Percentiles rank a stretch among this genome's conserved stretches.
phyloP scores from a whole-genome alignment of 2,329 filamentous ascomycete genomes.

The Hypoxylon sp. region DNA sequence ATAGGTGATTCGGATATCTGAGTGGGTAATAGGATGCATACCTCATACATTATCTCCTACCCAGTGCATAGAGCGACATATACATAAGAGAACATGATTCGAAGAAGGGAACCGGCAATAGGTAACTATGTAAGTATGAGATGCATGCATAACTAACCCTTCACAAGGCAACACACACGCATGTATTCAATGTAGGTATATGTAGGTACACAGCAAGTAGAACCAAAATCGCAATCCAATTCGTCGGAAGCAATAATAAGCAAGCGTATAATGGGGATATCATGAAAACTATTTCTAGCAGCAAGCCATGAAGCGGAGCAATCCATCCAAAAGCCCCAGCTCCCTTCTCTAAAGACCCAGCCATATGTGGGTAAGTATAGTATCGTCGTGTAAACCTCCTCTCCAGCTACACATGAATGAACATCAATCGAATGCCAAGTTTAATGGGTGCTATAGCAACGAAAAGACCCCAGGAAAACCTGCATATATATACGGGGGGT shows the following conservation, averaged over 20 bases:
- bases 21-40: too few relatives aligned
- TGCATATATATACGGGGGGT: conserved; percentile 22
- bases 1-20: too few relatives aligned
- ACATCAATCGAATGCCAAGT: conserved; percentile 32
- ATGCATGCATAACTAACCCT: conserved; percentile 16
- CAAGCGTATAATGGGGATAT: conserved; percentile 35
- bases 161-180: conserved; percentile 8
- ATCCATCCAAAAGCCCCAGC: conserved; percentile 31
- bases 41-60: too few relatives aligned
- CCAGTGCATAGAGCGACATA: too few relatives aligned
- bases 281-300: conserved; percentile 25
- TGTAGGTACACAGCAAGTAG: too few relatives aligned
- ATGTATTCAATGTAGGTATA: too few relatives aligned
- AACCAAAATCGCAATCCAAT: too few relatives aligned
- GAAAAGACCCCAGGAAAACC: conserved; percentile 11
- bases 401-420: conserved; percentile 20
- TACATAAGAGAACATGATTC: too few relatives aligned
- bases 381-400: conserved; percentile 14
- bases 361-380: conserved; percentile 6
- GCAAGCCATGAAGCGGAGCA: conserved; percentile 25
- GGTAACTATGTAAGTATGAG: conserved; percentile 4
- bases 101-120: too few relatives aligned
- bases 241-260: conserved; percentile 13
- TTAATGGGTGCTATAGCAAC: too few relatives aligned
- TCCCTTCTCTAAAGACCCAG: conserved; percentile 14